Conservation (phyloP, 2,329 filamentous ascomycete species). For the Fusarium robinianum region DNA sequence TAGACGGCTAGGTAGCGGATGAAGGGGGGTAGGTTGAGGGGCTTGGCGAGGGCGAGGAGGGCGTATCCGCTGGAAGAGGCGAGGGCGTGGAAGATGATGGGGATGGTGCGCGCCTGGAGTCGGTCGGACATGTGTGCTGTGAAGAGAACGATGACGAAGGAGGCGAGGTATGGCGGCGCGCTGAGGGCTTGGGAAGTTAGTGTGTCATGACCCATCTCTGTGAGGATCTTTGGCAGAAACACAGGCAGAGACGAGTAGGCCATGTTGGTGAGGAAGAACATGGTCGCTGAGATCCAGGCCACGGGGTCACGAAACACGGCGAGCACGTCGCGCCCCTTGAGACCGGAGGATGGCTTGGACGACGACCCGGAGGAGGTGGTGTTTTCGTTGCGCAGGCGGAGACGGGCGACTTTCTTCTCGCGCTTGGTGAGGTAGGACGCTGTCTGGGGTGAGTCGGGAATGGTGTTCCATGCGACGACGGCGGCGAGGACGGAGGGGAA, state of each 20-base stretch:
- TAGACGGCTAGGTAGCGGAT: slow-evolving; percentile 76
- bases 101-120: slow-evolving; percentile 62
- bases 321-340: slow-evolving; percentile 61
- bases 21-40: slow-evolving; percentile 48
- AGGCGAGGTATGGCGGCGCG: slow-evolving; percentile 78
- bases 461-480: slow-evolving; percentile 71
- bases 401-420: slow-evolving; percentile 70
- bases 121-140: slow-evolving; percentile 76
- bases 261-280: slow-evolving; percentile 88
- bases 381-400: slow-evolving; percentile 65
- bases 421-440: slow-evolving; percentile 65
- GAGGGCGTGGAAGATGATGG: slow-evolving; percentile 70
- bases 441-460: slow-evolving; percentile 76
- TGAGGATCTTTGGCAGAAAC: slow-evolving; percentile 81
- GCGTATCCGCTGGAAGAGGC: slow-evolving; percentile 65
- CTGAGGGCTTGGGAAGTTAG: slow-evolving; percentile 75
- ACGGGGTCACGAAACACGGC: slow-evolving; percentile 46
- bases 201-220: slow-evolving; percentile 72
- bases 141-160: slow-evolving; percentile 72
- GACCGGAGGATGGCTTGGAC: slow-evolving; percentile 38
- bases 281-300: slow-evolving; percentile 72
- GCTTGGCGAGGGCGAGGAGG: slow-evolving; percentile 63
- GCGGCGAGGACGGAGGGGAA: slow-evolving; percentile 80
- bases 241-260: slow-evolving; percentile 87
- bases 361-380: slow-evolving; percentile 24